A percentile compares a stretch with the other conserved stretches of the same genome.
Evolutionary conservation across 2,329 filamentous ascomycete species (phyloP).

Genomic region (Colletotrichum theobromicola): DNA sequence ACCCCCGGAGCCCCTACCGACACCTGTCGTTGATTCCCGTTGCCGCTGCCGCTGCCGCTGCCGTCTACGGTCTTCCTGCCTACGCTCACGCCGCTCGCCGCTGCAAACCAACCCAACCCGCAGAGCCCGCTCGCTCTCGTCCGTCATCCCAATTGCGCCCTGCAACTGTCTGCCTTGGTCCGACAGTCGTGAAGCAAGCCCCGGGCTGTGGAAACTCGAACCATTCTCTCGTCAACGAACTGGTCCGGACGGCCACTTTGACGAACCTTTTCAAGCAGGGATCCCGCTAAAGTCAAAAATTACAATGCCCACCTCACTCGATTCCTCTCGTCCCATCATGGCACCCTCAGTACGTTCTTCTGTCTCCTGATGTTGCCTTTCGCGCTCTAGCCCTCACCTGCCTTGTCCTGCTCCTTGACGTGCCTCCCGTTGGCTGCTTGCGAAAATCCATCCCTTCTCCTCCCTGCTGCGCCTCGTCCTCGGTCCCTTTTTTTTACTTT

Average conservation of each 20-base stretch:
- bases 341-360: constrained; percentile 61
- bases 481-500: not conserved
- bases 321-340: constrained; percentile 68
- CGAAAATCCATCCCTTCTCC: not conserved
- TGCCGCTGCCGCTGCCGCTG: not conserved
- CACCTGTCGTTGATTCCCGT: not conserved
- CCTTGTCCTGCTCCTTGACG: not conserved
- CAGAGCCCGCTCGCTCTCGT: not conserved
- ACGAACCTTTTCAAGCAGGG: constrained; percentile 17
- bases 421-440: not conserved
- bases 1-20: not conserved
- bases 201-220: constrained; percentile 20
- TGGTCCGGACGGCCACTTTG: constrained; percentile 3
- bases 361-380: not conserved
- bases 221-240: constrained; percentile 7
- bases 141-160: not conserved
- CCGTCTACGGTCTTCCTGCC: not conserved
- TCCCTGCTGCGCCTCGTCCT: not conserved
- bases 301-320: constrained; percentile 62
- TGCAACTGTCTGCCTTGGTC: constrained; percentile 8
- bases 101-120: not conserved
- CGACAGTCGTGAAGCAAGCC: constrained; percentile 20
- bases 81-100: not conserved
- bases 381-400: not conserved
- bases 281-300: constrained; percentile 5